Conservation (phyloP, 345 rosid species). For the Linum lewisii region DNA sequence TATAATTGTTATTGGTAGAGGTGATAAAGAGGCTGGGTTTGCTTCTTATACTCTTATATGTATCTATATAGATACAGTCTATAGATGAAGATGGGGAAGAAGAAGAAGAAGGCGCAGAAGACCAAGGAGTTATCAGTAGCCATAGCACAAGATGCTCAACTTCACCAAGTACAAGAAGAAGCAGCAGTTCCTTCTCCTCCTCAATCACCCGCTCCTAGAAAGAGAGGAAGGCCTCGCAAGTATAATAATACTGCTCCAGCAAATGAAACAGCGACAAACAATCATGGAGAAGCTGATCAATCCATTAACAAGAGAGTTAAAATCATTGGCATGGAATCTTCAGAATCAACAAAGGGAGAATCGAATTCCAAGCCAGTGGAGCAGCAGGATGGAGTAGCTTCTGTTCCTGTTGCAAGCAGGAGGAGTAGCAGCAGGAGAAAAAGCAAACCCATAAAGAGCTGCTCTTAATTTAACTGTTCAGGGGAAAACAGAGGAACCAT, state of each 20-base stretch:
- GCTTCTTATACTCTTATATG: no score
- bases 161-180: conserved; percentile 29
- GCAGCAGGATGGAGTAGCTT: conserved; percentile 11
- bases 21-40: no score
- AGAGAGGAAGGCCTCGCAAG: conserved; percentile 92
- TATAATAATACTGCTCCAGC: conserved; percentile 22
- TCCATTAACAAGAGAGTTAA: conserved; percentile 14
- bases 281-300: neutral
- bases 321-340: neutral
- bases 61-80: no score
- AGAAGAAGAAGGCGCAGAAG: conserved; percentile 60
- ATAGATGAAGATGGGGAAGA: conserved; percentile 78
- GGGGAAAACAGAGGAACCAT: no score
- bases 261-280: conserved; percentile 22
- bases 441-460: conserved; percentile 77
- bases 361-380: neutral
- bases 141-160: conserved; percentile 33
- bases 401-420: conserved; percentile 20
- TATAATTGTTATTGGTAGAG: no score
- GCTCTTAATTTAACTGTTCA: conserved; percentile 28
- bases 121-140: conserved; percentile 63
- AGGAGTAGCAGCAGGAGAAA: conserved; percentile 68
- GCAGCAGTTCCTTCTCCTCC: conserved; percentile 18
- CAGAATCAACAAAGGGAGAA: conserved; percentile 10
- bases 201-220: conserved; percentile 36